These are phyloP conservation scores for Cladosporium sp. DNA, from an alignment of 2,329 filamentous ascomycete genomes.

Conservation along the genomic window DNA sequence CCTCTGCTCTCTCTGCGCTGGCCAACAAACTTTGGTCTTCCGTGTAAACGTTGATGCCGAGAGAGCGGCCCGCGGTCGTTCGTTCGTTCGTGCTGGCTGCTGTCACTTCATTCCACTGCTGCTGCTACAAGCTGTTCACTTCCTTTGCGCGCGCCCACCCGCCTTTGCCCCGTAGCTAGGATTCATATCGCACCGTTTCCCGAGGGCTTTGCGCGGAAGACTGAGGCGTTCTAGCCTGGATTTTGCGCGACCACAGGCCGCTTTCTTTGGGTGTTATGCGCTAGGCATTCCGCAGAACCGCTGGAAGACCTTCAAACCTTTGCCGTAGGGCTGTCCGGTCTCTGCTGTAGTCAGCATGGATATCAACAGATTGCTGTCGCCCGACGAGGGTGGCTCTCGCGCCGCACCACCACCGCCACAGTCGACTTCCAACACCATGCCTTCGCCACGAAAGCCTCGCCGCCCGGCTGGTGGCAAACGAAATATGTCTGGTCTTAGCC, in stretches of 20 bases:
- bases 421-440: not conserved
- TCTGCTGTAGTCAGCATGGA: conserved; percentile 34
- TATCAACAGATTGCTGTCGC: conserved; percentile 47
- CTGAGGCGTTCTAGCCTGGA: not conserved
- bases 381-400: conserved; percentile 38
- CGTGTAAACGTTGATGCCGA: not conserved
- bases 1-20: not conserved
- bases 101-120: not conserved
- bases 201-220: not conserved
- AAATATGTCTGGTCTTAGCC: conserved; percentile 40
- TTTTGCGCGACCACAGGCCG: conserved; percentile 3
- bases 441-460: conserved; percentile 11
- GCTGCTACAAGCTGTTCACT: not conserved
- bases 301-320: not conserved
- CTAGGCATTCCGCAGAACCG: not conserved
- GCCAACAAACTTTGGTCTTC: not conserved
- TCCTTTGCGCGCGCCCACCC: not conserved
- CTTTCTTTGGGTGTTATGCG: conserved; percentile 1
- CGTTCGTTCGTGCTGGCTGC: not conserved
- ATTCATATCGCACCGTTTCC: no score
- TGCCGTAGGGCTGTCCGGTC: not conserved
- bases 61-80: not conserved
- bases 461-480: conserved; percentile 26
- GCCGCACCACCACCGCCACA: not conserved
- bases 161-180: not conserved